A percentile compares a stretch with the other conserved stretches of the same genome.
Conservation (phyloP, 2,329 filamentous ascomycete genomes). For the Monosporascus sp. region DNA sequence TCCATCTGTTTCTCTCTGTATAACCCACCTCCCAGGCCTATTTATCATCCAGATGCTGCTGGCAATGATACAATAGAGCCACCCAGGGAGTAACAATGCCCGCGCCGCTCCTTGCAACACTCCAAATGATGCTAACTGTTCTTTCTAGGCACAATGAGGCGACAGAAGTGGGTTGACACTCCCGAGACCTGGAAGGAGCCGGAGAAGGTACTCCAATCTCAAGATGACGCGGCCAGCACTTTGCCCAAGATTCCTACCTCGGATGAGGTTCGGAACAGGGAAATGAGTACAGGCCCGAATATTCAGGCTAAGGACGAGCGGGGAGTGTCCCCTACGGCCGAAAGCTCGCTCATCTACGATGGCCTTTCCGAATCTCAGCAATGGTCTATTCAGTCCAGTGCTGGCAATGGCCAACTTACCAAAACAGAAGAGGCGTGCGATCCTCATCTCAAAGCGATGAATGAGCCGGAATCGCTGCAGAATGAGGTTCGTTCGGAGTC, state of each 20-base stretch:
- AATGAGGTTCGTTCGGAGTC: not conserved
- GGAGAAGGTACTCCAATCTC: not conserved
- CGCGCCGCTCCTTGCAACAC: not conserved
- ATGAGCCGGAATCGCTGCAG: not conserved
- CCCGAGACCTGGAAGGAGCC: not conserved
- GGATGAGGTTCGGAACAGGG: not conserved
- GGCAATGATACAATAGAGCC: not conserved
- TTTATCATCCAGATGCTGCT: not conserved
- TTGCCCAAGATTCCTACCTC: not conserved
- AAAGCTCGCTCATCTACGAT: not conserved
- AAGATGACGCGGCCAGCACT: not conserved
- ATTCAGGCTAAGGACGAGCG: not conserved
- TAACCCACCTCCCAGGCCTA: too few relatives aligned
- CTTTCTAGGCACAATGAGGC: not conserved
- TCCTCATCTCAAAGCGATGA: not conserved
- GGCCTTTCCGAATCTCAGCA: not conserved
- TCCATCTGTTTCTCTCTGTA: too few relatives aligned
- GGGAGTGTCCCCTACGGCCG: not conserved
- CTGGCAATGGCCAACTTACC: not conserved
- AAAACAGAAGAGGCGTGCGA: not conserved
- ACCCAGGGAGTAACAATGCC: not conserved
- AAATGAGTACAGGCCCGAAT: not conserved
- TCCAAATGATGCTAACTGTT: not conserved
- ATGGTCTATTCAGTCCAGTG: not conserved
- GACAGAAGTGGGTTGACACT: not conserved